A percentile compares a stretch with the other conserved stretches of the same genome.
Conservation (phyloP, 352 stramenopile species). For the Pythium insidiosum region DNA sequence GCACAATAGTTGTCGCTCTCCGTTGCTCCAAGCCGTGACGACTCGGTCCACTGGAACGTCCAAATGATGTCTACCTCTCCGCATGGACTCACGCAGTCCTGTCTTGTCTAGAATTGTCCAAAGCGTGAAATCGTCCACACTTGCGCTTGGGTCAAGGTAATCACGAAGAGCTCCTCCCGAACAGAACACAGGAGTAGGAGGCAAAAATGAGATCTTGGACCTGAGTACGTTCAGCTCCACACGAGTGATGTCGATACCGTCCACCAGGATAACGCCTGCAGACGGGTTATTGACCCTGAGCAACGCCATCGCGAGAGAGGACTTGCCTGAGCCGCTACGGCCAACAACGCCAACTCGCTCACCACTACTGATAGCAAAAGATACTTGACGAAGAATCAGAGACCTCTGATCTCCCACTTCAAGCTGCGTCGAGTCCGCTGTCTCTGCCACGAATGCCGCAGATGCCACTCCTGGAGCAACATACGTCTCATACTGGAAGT, state of each 20-base stretch:
- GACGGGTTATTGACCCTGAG: conserved; percentile 77
- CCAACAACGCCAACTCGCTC: conserved; percentile 78
- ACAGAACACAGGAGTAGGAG: conserved; percentile 82
- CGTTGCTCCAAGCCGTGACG: conserved; percentile 88
- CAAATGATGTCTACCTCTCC: conserved; percentile 18
- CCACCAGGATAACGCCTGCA: conserved; percentile 20
- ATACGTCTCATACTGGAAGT: conserved; percentile 16
- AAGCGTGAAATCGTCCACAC: conserved; percentile 65
- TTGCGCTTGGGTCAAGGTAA: conserved; percentile 84
- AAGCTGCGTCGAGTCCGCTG: too few relatives aligned
- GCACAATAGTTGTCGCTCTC: conserved; percentile 92
- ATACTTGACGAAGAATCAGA: conserved; percentile 17
- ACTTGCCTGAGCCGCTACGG: conserved; percentile 81
- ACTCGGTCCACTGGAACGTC: conserved; percentile 40
- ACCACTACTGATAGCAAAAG: conserved; percentile 30
- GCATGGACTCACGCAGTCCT: conserved; percentile 43
- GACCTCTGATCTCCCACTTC: too few relatives aligned
- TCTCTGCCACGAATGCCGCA: too few relatives aligned
- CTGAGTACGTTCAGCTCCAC: conserved; percentile 23
- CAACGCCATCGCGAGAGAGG: conserved; percentile 70
- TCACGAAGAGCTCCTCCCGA: conserved; percentile 73
- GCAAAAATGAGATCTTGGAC: conserved; percentile 24
- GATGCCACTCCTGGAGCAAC: not conserved
- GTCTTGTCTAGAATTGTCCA: conserved; percentile 58
- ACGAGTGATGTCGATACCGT: conserved; percentile 27